Percentiles rank a stretch among this genome's conserved stretches.
These are phyloP conservation scores for Magnaporthiopsis rhizophila DNA, from an alignment of 2,329 filamentous ascomycete species.

Conservation along the genomic window DNA sequence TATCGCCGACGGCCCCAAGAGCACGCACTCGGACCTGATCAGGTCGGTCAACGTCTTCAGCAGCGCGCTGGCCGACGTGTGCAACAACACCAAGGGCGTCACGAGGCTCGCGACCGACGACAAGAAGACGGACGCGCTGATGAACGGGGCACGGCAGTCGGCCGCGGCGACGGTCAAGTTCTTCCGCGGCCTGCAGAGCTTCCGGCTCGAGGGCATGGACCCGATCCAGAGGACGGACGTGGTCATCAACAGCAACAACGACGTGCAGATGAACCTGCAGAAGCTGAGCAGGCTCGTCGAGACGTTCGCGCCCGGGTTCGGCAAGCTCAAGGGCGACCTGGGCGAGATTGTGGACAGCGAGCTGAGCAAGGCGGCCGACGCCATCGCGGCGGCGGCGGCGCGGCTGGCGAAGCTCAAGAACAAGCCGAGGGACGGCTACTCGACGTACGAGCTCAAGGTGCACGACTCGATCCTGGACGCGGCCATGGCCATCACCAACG, in stretches of 20 bases:
- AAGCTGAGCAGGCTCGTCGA: constrained; percentile 90
- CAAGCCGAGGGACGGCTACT: constrained; percentile 92
- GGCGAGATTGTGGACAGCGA: constrained; percentile 90
- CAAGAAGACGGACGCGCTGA: constrained; percentile 82
- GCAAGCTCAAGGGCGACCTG: constrained; percentile 84
- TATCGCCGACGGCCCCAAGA: too few relatives aligned
- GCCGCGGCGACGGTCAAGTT: constrained; percentile 86
- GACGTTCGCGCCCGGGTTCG: constrained; percentile 79
- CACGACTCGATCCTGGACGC: constrained; percentile 93
- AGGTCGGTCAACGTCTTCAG: constrained; percentile 86
- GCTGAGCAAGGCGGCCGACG: constrained; percentile 86
- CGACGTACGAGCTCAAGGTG: constrained; percentile 92
- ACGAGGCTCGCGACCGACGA: constrained; percentile 90
- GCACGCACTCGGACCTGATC: constrained; percentile 77
- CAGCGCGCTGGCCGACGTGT: constrained; percentile 84
- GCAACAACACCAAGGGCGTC: constrained; percentile 93
- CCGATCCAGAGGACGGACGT: constrained; percentile 91
- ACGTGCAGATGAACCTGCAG: constrained; percentile 90
- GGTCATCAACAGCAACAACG: constrained; percentile 94
- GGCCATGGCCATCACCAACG: constrained; percentile 85
- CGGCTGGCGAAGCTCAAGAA: constrained; percentile 87
- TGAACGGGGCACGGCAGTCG: constrained; percentile 73
- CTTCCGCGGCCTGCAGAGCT: constrained; percentile 90
- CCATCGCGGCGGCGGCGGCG: constrained; percentile 85
- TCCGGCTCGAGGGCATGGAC: constrained; percentile 85